Conservation (phyloP, 768 basidiomycete species). For the Termitomyces sp. region DNA sequence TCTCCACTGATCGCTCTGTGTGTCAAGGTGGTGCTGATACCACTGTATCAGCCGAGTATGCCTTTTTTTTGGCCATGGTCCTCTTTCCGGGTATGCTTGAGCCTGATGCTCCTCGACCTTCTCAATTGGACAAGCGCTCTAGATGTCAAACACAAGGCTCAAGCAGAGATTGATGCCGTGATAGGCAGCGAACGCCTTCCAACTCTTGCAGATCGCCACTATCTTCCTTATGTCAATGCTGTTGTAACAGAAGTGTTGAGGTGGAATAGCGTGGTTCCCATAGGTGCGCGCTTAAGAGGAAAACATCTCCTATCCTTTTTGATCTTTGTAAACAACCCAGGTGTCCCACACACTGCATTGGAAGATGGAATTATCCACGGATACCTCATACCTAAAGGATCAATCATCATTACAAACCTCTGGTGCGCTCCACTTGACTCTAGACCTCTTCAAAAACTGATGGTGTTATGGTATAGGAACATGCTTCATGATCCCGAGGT, state of each 20-base stretch:
- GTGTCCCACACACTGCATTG: slow-evolving; percentile 39
- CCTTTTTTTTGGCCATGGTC: slow-evolving; percentile 47
- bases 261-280: slow-evolving; percentile 43
- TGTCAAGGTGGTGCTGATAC: slow-evolving; percentile 45
- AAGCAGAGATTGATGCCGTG: slow-evolving; percentile 45
- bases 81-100: slow-evolving; percentile 25
- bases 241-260: slow-evolving; percentile 43
- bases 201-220: slow-evolving; percentile 31
- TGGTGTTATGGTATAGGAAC: slow-evolving; percentile 28
- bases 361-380: slow-evolving; percentile 40
- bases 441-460: not conserved
- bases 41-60: slow-evolving; percentile 38
- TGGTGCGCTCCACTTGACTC: slow-evolving; percentile 27
- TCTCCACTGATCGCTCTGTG: not conserved
- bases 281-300: not conserved
- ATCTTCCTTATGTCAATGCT: slow-evolving; percentile 45
- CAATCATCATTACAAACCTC: slow-evolving; percentile 41
- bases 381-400: slow-evolving; percentile 45
- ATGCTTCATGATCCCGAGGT: slow-evolving; percentile 45
- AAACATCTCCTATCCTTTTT: not conserved
- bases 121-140: slow-evolving; percentile 11
- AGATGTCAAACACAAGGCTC: slow-evolving; percentile 48
- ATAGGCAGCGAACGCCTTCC: slow-evolving; percentile 34
- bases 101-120: not conserved
- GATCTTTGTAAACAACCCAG: slow-evolving; percentile 16